These are phyloP conservation scores for Clarkia xantiana DNA, from an alignment of 345 rosid genomes.

Conservation along the genomic window DNA sequence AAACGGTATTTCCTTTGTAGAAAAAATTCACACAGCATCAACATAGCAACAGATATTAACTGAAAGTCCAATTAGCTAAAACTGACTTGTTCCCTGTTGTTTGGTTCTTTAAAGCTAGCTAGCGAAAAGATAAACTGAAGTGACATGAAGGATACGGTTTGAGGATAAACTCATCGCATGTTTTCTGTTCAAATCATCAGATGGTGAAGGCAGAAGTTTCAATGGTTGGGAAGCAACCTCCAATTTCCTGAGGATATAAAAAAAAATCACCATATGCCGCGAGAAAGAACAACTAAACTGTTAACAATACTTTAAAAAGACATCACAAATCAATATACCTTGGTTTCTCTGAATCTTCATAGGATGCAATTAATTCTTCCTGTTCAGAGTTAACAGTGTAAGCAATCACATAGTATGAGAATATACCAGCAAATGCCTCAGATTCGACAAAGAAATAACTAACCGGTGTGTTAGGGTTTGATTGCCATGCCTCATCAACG, in stretches of 20 bases:
- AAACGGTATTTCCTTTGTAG: no score
- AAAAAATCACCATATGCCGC: constrained; percentile 6
- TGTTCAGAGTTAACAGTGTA: constrained; percentile 14
- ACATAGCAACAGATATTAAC: no score
- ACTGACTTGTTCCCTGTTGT: no score
- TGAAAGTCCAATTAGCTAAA: no score
- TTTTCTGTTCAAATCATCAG: constrained; percentile 69
- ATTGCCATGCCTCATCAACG: constrained; percentile 50
- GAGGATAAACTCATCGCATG: constrained; percentile 45
- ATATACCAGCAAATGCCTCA: not conserved
- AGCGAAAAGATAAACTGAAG: not conserved
- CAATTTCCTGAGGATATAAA: constrained; percentile 40
- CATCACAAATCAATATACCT: constrained; percentile 28
- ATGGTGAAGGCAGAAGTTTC: constrained; percentile 56
- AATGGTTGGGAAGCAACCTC: constrained; percentile 42
- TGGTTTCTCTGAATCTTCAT: constrained; percentile 35
- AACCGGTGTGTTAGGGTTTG: constrained; percentile 34
- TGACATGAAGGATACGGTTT: constrained; percentile 60
- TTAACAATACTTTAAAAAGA: constrained; percentile 3
- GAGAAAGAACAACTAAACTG: not conserved
- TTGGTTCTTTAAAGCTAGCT: not conserved
- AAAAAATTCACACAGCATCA: no score
- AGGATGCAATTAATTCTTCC: constrained; percentile 42
- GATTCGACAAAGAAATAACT: constrained; percentile 20
- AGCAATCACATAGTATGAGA: not conserved